A percentile compares a stretch with the other conserved stretches of the same genome.
phyloP scores from a whole-genome alignment of 208 protist species.

The Acanthamoeba quina region DNA sequence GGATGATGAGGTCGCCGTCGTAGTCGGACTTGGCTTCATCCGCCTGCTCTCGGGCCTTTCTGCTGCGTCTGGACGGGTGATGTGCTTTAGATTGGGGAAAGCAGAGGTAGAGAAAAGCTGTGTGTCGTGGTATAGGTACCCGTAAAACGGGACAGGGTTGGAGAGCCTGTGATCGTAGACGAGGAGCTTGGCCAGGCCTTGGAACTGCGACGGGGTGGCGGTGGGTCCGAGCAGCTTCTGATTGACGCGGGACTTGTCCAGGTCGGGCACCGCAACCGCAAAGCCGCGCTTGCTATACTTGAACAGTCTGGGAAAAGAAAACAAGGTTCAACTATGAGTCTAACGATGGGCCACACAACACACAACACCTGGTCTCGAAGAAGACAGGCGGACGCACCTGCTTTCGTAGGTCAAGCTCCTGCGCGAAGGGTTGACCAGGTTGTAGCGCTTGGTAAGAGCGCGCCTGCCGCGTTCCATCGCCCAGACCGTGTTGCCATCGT shows the following conservation, averaged over 20 bases:
- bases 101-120: no score
- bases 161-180: conserved; percentile 48
- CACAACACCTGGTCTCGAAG: neutral
- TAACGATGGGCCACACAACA: neutral
- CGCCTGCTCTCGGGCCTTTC: neutral
- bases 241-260: conserved; percentile 29
- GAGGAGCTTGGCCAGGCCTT: conserved; percentile 66
- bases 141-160: conserved; percentile 55
- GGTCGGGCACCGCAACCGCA: conserved; percentile 51
- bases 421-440: conserved; percentile 79
- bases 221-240: neutral
- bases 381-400: neutral
- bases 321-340: no score
- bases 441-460: conserved; percentile 73
- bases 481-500: conserved; percentile 81
- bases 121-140: neutral
- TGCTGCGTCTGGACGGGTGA: neutral
- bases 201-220: conserved; percentile 63
- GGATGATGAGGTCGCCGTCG: conserved; percentile 62
- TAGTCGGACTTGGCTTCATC: conserved; percentile 68
- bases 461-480: conserved; percentile 71
- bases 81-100: no score
- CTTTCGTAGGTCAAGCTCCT: conserved; percentile 83
- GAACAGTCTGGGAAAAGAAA: conserved; percentile 64
- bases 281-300: conserved; percentile 83